Conservation (phyloP, 495 filamentous ascomycete genomes). For the Stereocaulon alpinum region DNA sequence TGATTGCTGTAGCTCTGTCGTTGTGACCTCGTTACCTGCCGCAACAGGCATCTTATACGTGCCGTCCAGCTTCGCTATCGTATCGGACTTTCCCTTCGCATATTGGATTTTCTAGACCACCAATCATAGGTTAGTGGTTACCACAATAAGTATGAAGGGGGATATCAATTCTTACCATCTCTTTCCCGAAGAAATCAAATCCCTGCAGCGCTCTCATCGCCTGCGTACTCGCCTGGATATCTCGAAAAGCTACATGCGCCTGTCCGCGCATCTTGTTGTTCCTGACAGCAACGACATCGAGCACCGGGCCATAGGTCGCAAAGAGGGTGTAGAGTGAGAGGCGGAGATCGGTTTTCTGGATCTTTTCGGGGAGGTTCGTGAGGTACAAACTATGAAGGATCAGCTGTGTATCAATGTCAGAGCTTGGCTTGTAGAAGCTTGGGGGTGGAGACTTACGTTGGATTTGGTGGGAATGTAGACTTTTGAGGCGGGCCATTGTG, state of each 20-base stretch:
- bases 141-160: neutral
- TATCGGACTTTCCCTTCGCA: slow-evolving; percentile 74
- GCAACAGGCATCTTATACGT: slow-evolving; percentile 59
- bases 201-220: slow-evolving; percentile 82
- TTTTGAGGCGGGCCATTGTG: slow-evolving; percentile 33
- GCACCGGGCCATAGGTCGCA: slow-evolving; percentile 81
- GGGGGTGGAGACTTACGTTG: slow-evolving; percentile 48
- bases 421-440: slow-evolving; percentile 12
- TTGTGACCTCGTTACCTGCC: slow-evolving; percentile 39
- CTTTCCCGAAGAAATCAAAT: slow-evolving; percentile 74
- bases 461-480: slow-evolving; percentile 42
- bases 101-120: slow-evolving; percentile 67
- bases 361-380: slow-evolving; percentile 73
- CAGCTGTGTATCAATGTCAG: slow-evolving; percentile 25
- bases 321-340: slow-evolving; percentile 86
- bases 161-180: slow-evolving; percentile 53
- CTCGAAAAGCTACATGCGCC: slow-evolving; percentile 84
- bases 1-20: slow-evolving; percentile 69
- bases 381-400: slow-evolving; percentile 60
- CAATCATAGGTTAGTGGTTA: neutral
- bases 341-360: slow-evolving; percentile 74
- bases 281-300: slow-evolving; percentile 87
- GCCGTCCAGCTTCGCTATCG: slow-evolving; percentile 80
- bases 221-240: slow-evolving; percentile 76
- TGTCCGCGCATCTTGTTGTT: slow-evolving; percentile 88